Percentiles rank a stretch among this genome's conserved stretches.
These are phyloP conservation scores for Triticum timopheevii DNA, from an alignment of 176 grass and related monocot species.

Conservation along the genomic window DNA sequence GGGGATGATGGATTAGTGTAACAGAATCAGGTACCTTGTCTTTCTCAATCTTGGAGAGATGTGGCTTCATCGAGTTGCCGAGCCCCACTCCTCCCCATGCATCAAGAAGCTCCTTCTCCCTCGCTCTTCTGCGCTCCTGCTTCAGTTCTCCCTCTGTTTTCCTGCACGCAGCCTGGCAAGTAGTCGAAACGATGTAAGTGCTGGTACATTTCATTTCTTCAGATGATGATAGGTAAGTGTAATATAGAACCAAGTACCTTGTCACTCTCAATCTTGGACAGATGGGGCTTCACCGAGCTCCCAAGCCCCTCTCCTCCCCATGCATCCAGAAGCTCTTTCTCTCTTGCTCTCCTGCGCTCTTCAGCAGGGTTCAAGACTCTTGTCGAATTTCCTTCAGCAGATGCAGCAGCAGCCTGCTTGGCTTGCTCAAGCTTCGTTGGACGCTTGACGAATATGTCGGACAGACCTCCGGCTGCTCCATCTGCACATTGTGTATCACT, in stretches of 20 bases:
- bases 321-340: constrained; percentile 67
- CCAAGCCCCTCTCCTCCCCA: constrained; percentile 79
- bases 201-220: not conserved
- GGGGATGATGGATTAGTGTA: not conserved
- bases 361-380: constrained; percentile 37
- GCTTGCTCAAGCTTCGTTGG: constrained; percentile 54
- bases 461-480: constrained; percentile 28
- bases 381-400: constrained; percentile 21
- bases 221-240: not conserved
- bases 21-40: constrained; percentile 62
- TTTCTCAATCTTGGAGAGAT: constrained; percentile 73
- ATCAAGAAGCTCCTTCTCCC: constrained; percentile 72
- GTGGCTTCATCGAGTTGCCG: constrained; percentile 66
- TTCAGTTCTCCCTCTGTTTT: constrained; percentile 58
- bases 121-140: constrained; percentile 49
- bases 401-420: constrained; percentile 39
- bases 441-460: constrained; percentile 59
- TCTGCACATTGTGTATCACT: constrained; percentile 3
- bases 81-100: constrained; percentile 78
- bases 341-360: constrained; percentile 54
- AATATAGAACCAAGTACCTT: constrained; percentile 47
- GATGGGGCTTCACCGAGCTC: constrained; percentile 65
- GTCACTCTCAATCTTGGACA: constrained; percentile 68
- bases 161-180: constrained; percentile 62
- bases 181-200: constrained; percentile 13